Evolutionary conservation across 2,329 filamentous ascomycete genomes (phyloP), one percentile per base, ranked within the genome.

Genomic region (Pseudocercospora pini-densiflorae): DNA sequence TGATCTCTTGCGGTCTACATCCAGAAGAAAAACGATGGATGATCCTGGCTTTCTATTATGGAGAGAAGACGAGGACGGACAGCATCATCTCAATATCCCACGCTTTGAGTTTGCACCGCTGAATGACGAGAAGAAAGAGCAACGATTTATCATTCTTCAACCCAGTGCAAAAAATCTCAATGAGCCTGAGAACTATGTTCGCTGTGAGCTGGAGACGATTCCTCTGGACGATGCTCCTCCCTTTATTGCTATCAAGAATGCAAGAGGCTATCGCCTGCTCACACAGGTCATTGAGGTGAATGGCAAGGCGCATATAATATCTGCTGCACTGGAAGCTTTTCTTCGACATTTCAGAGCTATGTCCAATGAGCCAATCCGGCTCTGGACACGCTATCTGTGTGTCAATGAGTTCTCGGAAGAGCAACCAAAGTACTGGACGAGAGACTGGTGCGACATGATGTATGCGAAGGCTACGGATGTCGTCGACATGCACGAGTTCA

Each of bases 331-430:
- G 8, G 63, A 65, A 29, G 43, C 33, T 47, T 65, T 65, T 24
- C 49, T 65, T 14, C 47, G 51, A 33, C 57, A 65, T 29, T 65
- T 61, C 31, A 29, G 57, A 21, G 19, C 47, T n/a, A 23, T 54
- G 12, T 21, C 60, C 16, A 31, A 45, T 9, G 29, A 61, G 29
- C 62, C 62, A 7, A 33, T 59, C 9, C 54, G 55, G 23, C 9
- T 65, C 7, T 68, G 66, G 62, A 53, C 61, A 10, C 59, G 66
- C n/a, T 59, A 68, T 24, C 43, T 68, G 9, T 65, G 59, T 55
- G 29, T 68, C 27, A 33, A 61, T 14, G 55, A 65, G 40, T 59
- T 10, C 14, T 33, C 59, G 36, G 27, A 27, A 14, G 51, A 59
- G 16, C 59, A 65, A 54, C 43, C 27, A 9, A 36, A 49, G n/a